These are phyloP conservation scores for Populus hybrid DNA, from an alignment of 441 rosid species.

Conservation along the genomic window DNA sequence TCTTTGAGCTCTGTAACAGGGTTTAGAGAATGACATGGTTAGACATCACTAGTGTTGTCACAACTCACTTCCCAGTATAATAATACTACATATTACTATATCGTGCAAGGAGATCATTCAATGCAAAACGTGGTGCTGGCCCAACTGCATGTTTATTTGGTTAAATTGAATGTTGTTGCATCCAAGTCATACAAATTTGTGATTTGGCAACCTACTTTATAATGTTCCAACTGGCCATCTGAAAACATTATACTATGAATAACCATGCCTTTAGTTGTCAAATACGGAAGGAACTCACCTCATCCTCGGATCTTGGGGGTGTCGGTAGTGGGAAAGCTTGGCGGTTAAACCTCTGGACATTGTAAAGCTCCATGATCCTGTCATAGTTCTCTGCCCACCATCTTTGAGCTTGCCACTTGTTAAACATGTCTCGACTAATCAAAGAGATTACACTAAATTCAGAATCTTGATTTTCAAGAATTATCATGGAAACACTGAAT, in stretches of 20 bases:
- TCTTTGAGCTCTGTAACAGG: constrained; percentile 55
- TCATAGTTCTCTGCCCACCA: constrained; percentile 99
- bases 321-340: constrained; percentile 87
- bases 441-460: constrained; percentile 24
- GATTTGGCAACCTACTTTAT: not conserved
- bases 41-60: constrained; percentile 3
- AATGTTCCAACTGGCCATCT: not conserved
- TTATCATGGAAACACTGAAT: constrained; percentile 1
- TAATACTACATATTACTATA: not conserved
- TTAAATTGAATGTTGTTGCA: not conserved
- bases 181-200: not conserved
- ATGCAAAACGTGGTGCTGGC: not conserved
- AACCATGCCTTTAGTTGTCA: not conserved
- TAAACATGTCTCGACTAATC: constrained; percentile 83
- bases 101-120: not conserved
- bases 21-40: constrained; percentile 4
- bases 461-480: constrained; percentile 16
- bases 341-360: constrained; percentile 89
- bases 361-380: constrained; percentile 86
- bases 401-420: constrained; percentile 90
- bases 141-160: not conserved
- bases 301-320: constrained; percentile 87
- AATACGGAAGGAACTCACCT: constrained; percentile 45
- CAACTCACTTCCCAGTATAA: not conserved
- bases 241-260: not conserved